phyloP scores from a whole-genome alignment of 164 flowering plant genomes.

The Nymphaea thermarum region DNA sequence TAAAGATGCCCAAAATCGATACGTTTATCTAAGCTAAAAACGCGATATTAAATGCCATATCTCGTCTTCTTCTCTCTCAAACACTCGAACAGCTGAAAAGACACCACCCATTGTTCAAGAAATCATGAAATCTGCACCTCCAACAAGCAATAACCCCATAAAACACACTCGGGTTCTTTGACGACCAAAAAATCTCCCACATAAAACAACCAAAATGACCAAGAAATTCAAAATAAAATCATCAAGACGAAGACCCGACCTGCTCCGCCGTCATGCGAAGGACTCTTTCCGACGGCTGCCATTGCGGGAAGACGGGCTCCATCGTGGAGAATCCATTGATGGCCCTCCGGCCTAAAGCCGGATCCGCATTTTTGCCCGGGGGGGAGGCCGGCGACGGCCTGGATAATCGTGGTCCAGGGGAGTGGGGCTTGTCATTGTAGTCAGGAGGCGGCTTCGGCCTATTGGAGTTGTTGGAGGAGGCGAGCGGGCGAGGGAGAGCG shows the following conservation, averaged over 20 bases:
- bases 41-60: background rate
- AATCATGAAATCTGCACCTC: background rate
- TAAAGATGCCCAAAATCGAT: background rate
- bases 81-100: background rate
- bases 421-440: conserved; percentile 9
- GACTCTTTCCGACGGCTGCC: conserved; percentile 36
- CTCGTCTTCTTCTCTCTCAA: background rate
- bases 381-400: conserved; percentile 7
- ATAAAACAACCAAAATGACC: background rate
- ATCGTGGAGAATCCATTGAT: conserved; percentile 13
- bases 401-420: conserved; percentile 1
- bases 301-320: conserved; percentile 21
- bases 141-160: background rate
- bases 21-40: background rate
- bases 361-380: conserved; percentile 1
- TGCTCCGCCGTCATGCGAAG: conserved; percentile 23
- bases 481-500: background rate
- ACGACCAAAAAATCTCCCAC: background rate
- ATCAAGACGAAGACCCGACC: conserved; percentile 8
- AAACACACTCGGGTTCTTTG: background rate
- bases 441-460: conserved; percentile 3
- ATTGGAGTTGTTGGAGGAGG: conserved; percentile 2
- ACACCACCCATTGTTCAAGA: background rate
- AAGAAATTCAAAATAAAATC: background rate
- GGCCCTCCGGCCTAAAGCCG: conserved; percentile 11